Evolutionary conservation across 1,139 yeast genomes (phyloP).

Genomic region (Hyphopichia pseudoburtonii): DNA sequence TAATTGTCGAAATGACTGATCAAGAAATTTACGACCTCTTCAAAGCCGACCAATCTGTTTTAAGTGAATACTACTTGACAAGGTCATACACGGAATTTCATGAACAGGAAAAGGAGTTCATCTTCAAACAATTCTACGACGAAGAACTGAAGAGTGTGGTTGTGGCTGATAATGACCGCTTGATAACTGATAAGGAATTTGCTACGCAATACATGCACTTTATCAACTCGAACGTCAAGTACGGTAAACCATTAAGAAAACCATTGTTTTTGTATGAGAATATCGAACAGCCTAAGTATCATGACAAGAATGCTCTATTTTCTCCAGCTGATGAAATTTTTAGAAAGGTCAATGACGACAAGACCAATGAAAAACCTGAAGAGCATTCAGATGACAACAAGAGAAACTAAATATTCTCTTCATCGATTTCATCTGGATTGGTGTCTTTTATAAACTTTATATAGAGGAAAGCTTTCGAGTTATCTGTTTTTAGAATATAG

Average conservation of each 20-base stretch:
- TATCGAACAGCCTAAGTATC: slow-evolving; percentile 13
- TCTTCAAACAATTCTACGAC: slow-evolving; percentile 9
- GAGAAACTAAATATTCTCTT: too few relatives aligned
- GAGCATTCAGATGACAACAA: too few relatives aligned
- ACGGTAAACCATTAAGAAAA: slow-evolving; percentile 26
- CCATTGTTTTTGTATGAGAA: slow-evolving; percentile 30
- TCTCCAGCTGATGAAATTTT: slow-evolving; percentile 2
- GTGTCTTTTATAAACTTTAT: too few relatives aligned
- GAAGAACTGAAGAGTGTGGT: background rate
- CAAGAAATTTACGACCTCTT: slow-evolving; percentile 16
- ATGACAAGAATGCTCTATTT: slow-evolving; percentile 2
- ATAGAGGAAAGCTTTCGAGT: too few relatives aligned
- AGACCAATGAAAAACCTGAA: background rate
- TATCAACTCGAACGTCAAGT: slow-evolving; percentile 2
- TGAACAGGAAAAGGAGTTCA: slow-evolving; percentile 12
- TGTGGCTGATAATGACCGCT: slow-evolving; percentile 5
- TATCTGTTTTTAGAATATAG: too few relatives aligned
- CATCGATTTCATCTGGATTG: too few relatives aligned
- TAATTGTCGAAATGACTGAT: slow-evolving; percentile 15
- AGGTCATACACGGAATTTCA: slow-evolving; percentile 16
- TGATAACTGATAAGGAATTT: slow-evolving; percentile 2
- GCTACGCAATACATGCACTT: slow-evolving; percentile 1
- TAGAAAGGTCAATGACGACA: background rate
- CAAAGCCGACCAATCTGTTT: slow-evolving; percentile 13
- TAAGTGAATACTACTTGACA: slow-evolving; percentile 19